phyloP scores from a whole-genome alignment of 2,329 filamentous ascomycete species.

The Pseudocercospora cruenta region DNA sequence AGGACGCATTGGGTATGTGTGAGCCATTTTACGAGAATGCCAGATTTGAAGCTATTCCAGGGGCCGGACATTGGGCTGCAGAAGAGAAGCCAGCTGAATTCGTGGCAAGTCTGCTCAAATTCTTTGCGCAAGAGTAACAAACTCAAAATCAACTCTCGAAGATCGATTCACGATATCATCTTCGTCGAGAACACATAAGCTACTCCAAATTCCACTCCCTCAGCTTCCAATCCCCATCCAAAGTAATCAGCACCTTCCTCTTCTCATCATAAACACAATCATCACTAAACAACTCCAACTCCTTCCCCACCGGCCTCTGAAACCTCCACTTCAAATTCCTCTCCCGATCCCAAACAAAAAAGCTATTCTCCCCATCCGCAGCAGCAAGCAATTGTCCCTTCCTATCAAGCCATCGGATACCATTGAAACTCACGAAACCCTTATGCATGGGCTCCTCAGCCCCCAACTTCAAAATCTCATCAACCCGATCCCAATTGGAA shows the following conservation, averaged over 20 bases:
- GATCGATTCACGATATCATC: neutral
- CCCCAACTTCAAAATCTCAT: constrained; percentile 6
- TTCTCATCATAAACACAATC: constrained; percentile 9
- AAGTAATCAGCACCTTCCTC: constrained; percentile 6
- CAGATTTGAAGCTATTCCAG: constrained; percentile 31
- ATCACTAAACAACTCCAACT: neutral
- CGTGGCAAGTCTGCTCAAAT: constrained; percentile 37
- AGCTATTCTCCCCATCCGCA: constrained; percentile 9
- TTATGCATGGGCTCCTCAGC: neutral
- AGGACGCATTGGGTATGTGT: constrained; percentile 31
- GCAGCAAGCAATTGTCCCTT: constrained; percentile 14
- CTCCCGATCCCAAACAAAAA: constrained; percentile 17
- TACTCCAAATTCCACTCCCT: constrained; percentile 19
- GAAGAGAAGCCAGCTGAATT: constrained; percentile 47
- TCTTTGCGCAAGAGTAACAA: constrained; percentile 31
- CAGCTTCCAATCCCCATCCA: constrained; percentile 18
- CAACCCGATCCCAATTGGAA: neutral
- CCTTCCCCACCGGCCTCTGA: constrained; percentile 12
- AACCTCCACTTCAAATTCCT: constrained; percentile 19
- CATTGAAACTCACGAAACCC: neutral
- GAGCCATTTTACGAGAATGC: constrained; percentile 40
- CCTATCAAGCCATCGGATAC: constrained; percentile 11
- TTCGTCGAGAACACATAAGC: neutral
- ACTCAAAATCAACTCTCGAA: neutral
- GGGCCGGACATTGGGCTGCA: constrained; percentile 43